These are phyloP conservation scores for Fusarium xyrophilum DNA, from an alignment of 2,329 filamentous ascomycete species.

Conservation along the genomic window DNA sequence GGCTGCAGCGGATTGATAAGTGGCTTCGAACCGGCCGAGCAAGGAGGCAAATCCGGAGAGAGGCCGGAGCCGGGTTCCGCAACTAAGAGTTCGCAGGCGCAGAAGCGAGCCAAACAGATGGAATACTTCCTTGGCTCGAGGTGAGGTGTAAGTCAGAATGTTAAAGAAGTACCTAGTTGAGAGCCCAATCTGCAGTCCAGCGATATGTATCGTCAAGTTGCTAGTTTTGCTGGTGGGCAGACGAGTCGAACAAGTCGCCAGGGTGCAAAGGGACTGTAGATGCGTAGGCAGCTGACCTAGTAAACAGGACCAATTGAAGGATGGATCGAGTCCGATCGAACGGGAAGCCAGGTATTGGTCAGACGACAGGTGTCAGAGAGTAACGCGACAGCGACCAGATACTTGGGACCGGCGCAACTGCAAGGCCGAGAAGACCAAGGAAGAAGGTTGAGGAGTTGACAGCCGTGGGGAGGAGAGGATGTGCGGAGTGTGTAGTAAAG, in stretches of 20 bases:
- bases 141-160: conserved; percentile 14
- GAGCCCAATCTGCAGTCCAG: conserved; percentile 2
- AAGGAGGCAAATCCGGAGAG: conserved; percentile 39
- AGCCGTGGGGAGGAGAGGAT: neutral
- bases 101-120: conserved; percentile 22
- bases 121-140: conserved; percentile 4
- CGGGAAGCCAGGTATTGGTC: conserved; percentile 31
- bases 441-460: conserved; percentile 12
- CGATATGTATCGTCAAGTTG: conserved; percentile 27
- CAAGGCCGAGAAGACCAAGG: conserved; percentile 16
- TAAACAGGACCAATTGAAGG: conserved; percentile 27
- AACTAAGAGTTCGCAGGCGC: conserved; percentile 21
- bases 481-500: neutral
- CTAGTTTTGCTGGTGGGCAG: conserved; percentile 30
- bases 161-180: conserved; percentile 8
- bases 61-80: conserved; percentile 35
- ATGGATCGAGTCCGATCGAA: conserved; percentile 27
- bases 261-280: conserved; percentile 27
- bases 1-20: conserved; percentile 29
- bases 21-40: conserved; percentile 30
- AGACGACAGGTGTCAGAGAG: conserved; percentile 33
- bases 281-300: conserved; percentile 35
- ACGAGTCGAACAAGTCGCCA: conserved; percentile 29
- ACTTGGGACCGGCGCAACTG: conserved; percentile 27
- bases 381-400: conserved; percentile 34